These are phyloP conservation scores for Schizophyllum commune DNA, from an alignment of 1,284 basidiomycete genomes.

Conservation along the genomic window DNA sequence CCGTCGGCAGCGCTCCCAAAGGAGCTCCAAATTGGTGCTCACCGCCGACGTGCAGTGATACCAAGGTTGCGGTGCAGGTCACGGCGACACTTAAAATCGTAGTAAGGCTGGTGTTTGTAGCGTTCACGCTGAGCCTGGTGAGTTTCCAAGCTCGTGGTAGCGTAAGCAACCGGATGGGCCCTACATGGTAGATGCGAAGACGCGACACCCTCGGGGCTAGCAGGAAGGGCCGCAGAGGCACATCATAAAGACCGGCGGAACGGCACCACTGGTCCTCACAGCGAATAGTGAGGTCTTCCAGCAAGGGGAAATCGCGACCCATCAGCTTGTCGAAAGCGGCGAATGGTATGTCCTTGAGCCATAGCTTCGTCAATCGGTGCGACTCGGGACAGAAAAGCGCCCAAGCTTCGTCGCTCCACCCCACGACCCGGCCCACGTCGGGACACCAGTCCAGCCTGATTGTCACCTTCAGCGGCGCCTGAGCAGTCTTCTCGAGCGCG, in stretches of 20 bases:
- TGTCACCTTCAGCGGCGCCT: neutral
- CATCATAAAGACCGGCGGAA: neutral
- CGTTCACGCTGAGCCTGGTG: neutral
- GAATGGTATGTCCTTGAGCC: neutral
- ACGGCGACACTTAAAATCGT: neutral
- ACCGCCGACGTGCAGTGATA: neutral
- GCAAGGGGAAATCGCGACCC: neutral
- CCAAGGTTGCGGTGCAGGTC: neutral
- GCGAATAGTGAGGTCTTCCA: neutral
- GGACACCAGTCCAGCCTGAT: neutral
- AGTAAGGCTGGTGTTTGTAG: neutral
- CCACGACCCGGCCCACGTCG: neutral
- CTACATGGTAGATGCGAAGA: neutral
- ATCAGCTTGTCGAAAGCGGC: neutral
- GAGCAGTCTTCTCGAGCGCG: neutral
- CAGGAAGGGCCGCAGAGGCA: neutral
- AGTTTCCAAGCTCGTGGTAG: neutral
- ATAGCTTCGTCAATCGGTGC: neutral
- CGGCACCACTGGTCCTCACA: neutral
- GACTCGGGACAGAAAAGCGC: neutral
- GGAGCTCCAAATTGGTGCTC: neutral
- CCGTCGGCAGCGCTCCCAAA: neutral
- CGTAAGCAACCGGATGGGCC: neutral
- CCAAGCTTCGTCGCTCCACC: neutral
- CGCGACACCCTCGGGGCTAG: neutral